Conservation (phyloP, 2,329 filamentous ascomycete genomes). For the Sporothrix dimorphospora region DNA sequence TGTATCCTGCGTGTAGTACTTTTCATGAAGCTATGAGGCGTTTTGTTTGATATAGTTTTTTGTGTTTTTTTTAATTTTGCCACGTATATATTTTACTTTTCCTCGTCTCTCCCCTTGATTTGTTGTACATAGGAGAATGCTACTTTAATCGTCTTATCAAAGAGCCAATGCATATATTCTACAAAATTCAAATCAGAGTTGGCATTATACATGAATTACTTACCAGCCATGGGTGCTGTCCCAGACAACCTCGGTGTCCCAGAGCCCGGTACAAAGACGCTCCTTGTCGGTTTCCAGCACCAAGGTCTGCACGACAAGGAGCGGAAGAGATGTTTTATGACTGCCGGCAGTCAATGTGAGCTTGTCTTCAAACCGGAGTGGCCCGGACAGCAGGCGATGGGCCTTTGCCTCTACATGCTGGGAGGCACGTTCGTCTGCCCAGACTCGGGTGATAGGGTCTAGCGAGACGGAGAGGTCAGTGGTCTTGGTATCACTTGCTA, state of each 20-base stretch:
- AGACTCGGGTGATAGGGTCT: neutral
- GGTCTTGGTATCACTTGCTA: neutral
- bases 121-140: neutral
- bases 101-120: neutral
- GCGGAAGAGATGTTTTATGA: neutral
- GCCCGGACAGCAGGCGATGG: neutral
- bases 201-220: neutral
- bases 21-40: conserved; percentile 15
- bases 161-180: neutral
- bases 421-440: conserved; percentile 10
- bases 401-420: neutral
- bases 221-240: neutral
- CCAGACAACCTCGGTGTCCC: neutral
- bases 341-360: neutral
- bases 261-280: neutral
- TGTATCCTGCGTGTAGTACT: neutral
- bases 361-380: neutral
- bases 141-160: neutral
- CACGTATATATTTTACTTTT: neutral
- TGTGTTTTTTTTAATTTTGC: neutral
- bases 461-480: neutral
- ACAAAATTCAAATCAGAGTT: neutral
- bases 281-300: neutral
- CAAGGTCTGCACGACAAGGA: neutral
- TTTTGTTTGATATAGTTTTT: neutral